phyloP scores from a whole-genome alignment of 495 filamentous ascomycete genomes.

The Glonium stellatum region DNA sequence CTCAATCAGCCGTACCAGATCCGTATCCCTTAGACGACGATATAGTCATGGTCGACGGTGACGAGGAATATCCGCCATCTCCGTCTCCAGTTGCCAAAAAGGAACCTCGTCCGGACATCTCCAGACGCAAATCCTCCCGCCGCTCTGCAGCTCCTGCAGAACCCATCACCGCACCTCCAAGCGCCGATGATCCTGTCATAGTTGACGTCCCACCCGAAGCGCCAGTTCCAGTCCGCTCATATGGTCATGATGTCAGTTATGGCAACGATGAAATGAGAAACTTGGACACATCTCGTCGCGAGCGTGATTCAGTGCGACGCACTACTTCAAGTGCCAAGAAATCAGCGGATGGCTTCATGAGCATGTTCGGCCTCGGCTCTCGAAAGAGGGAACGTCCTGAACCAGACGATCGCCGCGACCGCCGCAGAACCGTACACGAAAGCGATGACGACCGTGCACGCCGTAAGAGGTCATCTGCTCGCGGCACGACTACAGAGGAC shows the following conservation, averaged over 20 bases:
- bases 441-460: conserved; percentile 27
- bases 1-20: conserved; percentile 43
- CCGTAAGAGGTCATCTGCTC: conserved; percentile 26
- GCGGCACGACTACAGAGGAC: conserved; percentile 23
- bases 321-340: conserved; percentile 10
- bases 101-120: conserved; percentile 7
- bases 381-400: conserved; percentile 16
- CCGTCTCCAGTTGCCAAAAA: conserved; percentile 18
- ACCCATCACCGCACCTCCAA: conserved; percentile 26
- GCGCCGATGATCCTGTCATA: conserved; percentile 26
- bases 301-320: background rate
- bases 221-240: conserved; percentile 12
- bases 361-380: conserved; percentile 27
- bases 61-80: conserved; percentile 30
- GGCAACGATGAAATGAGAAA: background rate
- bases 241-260: background rate
- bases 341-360: conserved; percentile 23
- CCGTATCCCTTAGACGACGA: conserved; percentile 55
- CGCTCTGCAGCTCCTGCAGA: conserved; percentile 16
- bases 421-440: conserved; percentile 24
- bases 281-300: background rate
- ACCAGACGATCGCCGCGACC: conserved; percentile 15
- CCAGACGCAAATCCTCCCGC: conserved; percentile 22
- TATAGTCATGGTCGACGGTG: conserved; percentile 49
- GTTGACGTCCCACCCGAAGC: conserved; percentile 17